phyloP scores from a whole-genome alignment of 2,329 filamentous ascomycete genomes.

The Parafenestella ontariensis region DNA sequence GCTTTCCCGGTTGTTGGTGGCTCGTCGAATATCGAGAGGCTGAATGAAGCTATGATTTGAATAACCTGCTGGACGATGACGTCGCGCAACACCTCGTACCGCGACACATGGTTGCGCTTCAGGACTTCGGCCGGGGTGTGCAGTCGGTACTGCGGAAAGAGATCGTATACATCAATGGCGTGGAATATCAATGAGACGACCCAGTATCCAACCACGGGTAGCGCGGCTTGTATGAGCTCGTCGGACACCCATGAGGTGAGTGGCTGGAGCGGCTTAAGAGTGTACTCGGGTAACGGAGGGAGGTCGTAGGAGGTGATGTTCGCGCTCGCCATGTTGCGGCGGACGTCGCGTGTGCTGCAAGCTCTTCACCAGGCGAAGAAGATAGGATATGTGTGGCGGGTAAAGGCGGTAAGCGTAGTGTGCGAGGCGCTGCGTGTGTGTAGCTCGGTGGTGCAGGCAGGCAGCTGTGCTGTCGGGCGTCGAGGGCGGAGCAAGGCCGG shows the following conservation, averaged over 20 bases:
- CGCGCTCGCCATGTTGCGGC: conserved; percentile 54
- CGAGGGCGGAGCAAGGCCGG: conserved; percentile 20
- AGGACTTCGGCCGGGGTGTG: conserved; percentile 93
- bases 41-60: conserved; percentile 75
- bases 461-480: conserved; percentile 10
- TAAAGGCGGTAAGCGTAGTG: not conserved
- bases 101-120: conserved; percentile 84
- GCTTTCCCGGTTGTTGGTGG: conserved; percentile 77
- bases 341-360: conserved; percentile 12
- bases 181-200: conserved; percentile 84
- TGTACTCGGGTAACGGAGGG: conserved; percentile 86
- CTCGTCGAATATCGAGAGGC: conserved; percentile 75
- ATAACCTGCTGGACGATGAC: conserved; percentile 91
- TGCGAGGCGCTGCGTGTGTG: conserved; percentile 3
- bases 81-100: conserved; percentile 86
- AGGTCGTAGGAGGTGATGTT: conserved; percentile 64
- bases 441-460: conserved; percentile 12
- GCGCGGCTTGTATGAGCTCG: conserved; percentile 75
- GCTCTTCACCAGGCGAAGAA: conserved; percentile 4
- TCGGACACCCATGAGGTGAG: conserved; percentile 82
- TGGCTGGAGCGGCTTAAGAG: conserved; percentile 71
- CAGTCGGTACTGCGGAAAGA: conserved; percentile 89
- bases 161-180: conserved; percentile 80
- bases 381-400: not conserved
- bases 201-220: conserved; percentile 90